A percentile compares a stretch with the other conserved stretches of the same genome.
Conservation (phyloP, 208 protist species). For the Acanthamoeba culbertsoni region DNA sequence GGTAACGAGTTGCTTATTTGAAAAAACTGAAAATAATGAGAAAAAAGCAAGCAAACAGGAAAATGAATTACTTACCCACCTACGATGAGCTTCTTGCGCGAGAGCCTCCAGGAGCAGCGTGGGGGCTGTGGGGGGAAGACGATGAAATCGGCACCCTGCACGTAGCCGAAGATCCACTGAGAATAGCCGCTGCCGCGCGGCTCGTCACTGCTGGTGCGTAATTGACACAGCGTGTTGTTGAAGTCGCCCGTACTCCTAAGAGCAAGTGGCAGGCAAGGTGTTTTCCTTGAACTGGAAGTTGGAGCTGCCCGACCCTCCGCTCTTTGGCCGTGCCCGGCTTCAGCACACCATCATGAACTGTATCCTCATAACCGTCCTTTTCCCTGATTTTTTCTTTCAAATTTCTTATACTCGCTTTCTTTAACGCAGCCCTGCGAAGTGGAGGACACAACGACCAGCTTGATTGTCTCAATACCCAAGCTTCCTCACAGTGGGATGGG, state of each 20-base stretch:
- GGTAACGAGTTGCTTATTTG: too few relatives aligned
- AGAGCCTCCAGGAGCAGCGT: not conserved
- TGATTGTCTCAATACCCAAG: not conserved
- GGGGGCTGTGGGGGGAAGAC: not conserved
- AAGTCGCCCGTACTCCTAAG: not conserved
- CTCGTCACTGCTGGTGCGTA: not conserved
- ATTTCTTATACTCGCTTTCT: not conserved
- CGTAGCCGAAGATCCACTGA: not conserved
- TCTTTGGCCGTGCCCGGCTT: not conserved
- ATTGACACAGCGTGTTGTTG: not conserved
- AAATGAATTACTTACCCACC: too few relatives aligned
- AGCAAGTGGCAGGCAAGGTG: not conserved
- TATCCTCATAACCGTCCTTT: too few relatives aligned
- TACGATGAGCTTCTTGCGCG: not conserved
- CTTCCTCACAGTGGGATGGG: not conserved
- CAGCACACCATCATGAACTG: not conserved
- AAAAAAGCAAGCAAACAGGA: too few relatives aligned
- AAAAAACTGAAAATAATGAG: too few relatives aligned
- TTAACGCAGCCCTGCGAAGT: not conserved
- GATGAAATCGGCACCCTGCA: not conserved
- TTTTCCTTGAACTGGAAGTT: not conserved
- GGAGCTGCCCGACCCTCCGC: not conserved
- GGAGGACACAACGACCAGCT: not conserved
- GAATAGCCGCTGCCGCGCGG: not conserved
- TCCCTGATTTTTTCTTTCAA: not conserved